Percentiles rank a stretch among this genome's conserved stretches.
Evolutionary conservation across 257 asterid genomes (phyloP).

Genomic region (Solanum virginianum): DNA sequence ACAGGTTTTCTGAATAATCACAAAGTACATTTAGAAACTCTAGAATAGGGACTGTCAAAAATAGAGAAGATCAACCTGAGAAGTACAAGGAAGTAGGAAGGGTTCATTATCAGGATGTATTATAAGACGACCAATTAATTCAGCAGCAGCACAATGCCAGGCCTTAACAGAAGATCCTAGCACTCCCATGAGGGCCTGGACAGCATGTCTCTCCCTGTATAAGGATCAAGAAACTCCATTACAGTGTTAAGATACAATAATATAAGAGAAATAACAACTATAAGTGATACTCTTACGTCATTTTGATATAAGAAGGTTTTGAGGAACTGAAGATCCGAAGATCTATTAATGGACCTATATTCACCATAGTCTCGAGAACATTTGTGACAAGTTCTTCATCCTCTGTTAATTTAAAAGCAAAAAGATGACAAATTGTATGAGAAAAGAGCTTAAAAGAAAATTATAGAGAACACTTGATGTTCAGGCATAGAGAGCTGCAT

Average conservation of each 20-base stretch:
- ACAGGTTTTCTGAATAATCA: not conserved
- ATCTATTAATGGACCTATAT: constrained; percentile 79
- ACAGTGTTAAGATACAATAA: not conserved
- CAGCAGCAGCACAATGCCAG: constrained; percentile 99
- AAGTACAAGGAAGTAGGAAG: constrained; percentile 69
- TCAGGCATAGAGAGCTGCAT: not conserved
- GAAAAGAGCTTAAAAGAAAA: not conserved
- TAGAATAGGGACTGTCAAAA: not conserved
- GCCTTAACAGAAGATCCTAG: constrained; percentile 77
- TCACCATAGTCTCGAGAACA: constrained; percentile 77
- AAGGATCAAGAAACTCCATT: not conserved
- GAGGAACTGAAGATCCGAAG: constrained; percentile 89
- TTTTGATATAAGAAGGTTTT: constrained; percentile 73
- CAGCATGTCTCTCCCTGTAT: constrained; percentile 69
- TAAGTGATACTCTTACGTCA: constrained; percentile 37
- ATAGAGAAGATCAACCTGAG: constrained; percentile 40
- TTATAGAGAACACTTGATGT: not conserved
- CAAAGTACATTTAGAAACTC: not conserved
- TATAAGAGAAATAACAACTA: not conserved
- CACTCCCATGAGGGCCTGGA: constrained; percentile 82
- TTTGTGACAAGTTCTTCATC: constrained; percentile 97
- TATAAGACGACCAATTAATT: constrained; percentile 78
- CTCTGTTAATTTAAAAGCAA: constrained; percentile 33
- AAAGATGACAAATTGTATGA: constrained; percentile 3
- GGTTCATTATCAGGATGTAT: constrained; percentile 95